These are phyloP conservation scores for Amaranthus tricolor DNA, from an alignment of 179 eudicot species.

Conservation along the genomic window DNA sequence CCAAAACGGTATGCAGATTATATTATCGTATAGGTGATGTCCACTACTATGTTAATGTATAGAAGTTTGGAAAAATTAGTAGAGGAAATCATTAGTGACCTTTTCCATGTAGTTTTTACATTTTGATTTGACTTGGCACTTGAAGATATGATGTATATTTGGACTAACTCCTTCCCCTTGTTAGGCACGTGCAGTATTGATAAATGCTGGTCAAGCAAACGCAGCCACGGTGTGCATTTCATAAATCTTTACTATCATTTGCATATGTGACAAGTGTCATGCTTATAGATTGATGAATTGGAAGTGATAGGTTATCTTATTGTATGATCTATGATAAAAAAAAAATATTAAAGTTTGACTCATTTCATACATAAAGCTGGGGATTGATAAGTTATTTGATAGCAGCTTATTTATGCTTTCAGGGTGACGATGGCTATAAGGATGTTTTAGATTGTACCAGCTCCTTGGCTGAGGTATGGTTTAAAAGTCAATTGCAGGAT, in stretches of 20 bases:
- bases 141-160: background rate
- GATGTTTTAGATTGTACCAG: constrained; percentile 73
- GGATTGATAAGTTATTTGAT: background rate
- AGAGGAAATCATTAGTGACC: background rate
- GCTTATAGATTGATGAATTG: background rate
- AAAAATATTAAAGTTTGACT: background rate
- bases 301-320: background rate
- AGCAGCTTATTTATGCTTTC: constrained; percentile 16
- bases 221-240: constrained; percentile 75
- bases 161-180: constrained; percentile 11
- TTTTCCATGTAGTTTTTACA: background rate
- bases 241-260: background rate
- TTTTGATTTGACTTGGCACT: background rate
- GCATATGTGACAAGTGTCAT: background rate
- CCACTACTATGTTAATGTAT: background rate
- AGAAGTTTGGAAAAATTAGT: background rate
- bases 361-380: background rate
- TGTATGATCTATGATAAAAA: background rate
- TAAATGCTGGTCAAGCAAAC: constrained; percentile 99
- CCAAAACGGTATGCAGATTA: constrained; percentile 53
- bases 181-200: constrained; percentile 93
- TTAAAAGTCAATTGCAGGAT: constrained; percentile 7
- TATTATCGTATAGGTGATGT: background rate
- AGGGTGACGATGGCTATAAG: constrained; percentile 97
- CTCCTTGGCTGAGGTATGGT: constrained; percentile 70